Base-by-base conservation (phyloP, 805 yeast species). In the Kodamaea sagamina region DNA sequence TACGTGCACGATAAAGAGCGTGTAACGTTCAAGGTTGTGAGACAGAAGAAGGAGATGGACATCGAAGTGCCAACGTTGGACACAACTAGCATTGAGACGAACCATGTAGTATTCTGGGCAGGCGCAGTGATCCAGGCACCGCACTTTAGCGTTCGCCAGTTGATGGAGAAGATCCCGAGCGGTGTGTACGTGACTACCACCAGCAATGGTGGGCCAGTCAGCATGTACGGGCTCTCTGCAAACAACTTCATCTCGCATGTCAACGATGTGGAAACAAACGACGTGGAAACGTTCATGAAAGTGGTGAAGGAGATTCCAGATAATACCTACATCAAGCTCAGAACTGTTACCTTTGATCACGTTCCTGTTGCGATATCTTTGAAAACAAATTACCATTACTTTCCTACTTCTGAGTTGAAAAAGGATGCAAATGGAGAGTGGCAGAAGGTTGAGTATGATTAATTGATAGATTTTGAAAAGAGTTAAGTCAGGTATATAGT, bases 81-180 rank as follows among this genome's bases (percentile, higher is more conserved):
- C 15, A 75, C 89, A 3, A 68, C 72, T 21, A 72, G 74, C 29
- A 65, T 80, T 36, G 69, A 74, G 43, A 88, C 95, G 1, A 75
- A 78, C 28, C 82, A 83, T 43, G 68, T 88, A 29, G 82, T 86
- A 6, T 72, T 77, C 38, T 90, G 96, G 93, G 79, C 89, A 41
- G 97, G 97, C 16, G 83, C 89, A 29, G 66, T 84, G 4, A 62
- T 90, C 25, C 97, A 90, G 58, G 76, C 80, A 28, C 96, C 97
- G n/a, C 97, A 89, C 62, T 95, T 86, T 57, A 92, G 93, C 6
- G 96, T 89, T 12, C 79, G 90, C 49, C 96, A 89, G 66, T 81
- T 86, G 28, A 82, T 86, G 77, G 78, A 79, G 41, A 72, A 77
- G 43, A 68, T 88, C 41, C 96, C 95, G 9, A 83, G 92, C 12